Base-by-base conservation (phyloP, 495 filamentous ascomycete species). In the Neurospora sp. region DNA sequence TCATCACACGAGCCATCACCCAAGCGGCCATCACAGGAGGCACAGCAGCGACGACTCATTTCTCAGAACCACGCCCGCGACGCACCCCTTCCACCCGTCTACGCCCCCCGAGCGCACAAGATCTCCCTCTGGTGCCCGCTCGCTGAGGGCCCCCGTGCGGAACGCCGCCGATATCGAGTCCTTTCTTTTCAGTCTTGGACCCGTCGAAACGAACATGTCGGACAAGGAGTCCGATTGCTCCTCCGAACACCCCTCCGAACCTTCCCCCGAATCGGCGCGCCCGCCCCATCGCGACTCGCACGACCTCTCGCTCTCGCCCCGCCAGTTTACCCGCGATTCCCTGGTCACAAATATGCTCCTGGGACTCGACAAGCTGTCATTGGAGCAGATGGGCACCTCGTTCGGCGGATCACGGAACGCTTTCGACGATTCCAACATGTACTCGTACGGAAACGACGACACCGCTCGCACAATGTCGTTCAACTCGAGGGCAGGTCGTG, bases 331-430 rank as follows among this genome's bases (percentile, higher is more conserved):
- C 38, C 89, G 94, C 69, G 92, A 94, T 75, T 97, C 94, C 31
- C 89, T 98, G 68, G 91, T 98, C 59, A 92, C 94, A 80, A 94
- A 97, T 77, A 93, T 98, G 89, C 87, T 98, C 14, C 86, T 94
- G 40, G 97, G 94, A 20, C 88, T 98, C 72, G 93, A 96, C 81
- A 91, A 93, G 82, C 88, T 93, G 78, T 87, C 86, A 12, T 83
- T 87, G 72, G 85, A 87, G 6, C 86, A 86, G 75, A 79, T 83
- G 22, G 82, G 81, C 74, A 44, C 70, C 14, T 71, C 74, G 1
- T 72, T 72, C 41, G 76, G 75, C 65, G 48, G 69, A 39, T 71
- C 78, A 59, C 70, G 77, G 35, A 39, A 76, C 16, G 53, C 42
- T 45, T 79, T 76, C 72, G 77, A 81, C 75, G 76, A 83, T 75